A percentile compares a stretch with the other conserved stretches of the same genome.
Conservation (phyloP, 352 stramenopile species). For the Phytopythium mirpurense region DNA sequence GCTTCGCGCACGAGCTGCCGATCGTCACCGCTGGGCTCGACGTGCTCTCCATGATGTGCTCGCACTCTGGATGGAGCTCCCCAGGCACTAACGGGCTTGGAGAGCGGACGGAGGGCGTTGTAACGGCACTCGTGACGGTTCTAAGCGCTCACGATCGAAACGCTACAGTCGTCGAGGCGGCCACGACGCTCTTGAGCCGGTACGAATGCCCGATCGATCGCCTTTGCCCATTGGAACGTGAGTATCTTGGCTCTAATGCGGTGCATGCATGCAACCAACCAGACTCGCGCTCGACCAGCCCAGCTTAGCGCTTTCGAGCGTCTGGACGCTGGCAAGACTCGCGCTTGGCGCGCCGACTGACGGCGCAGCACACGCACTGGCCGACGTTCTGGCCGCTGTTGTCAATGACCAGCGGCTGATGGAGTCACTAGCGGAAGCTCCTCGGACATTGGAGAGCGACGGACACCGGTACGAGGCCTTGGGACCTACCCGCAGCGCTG, state of each 20-base stretch:
- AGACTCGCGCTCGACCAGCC: no score
- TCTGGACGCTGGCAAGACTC: constrained; percentile 1
- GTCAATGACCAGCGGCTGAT: neutral
- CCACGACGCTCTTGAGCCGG: neutral
- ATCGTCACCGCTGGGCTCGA: constrained; percentile 41
- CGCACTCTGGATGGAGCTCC: neutral
- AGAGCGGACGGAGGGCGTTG: neutral
- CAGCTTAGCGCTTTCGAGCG: neutral
- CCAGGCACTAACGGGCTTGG: neutral
- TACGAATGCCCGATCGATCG: neutral
- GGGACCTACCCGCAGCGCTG: neutral
- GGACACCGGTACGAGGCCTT: neutral
- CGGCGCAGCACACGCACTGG: neutral
- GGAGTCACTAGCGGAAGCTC: neutral
- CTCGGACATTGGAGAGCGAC: neutral
- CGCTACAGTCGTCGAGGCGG: neutral
- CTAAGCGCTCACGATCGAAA: neutral
- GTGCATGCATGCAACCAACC: no score
- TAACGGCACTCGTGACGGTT: neutral
- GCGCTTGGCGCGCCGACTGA: neutral
- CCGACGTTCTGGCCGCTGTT: neutral
- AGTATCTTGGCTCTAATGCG: no score
- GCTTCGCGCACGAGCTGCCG: constrained; percentile 29
- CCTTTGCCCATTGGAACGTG: no score
- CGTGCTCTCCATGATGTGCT: constrained; percentile 46